Evolutionary conservation across 2,329 filamentous ascomycete species (phyloP).

Genomic region (Trichoderma afroharzianum): DNA sequence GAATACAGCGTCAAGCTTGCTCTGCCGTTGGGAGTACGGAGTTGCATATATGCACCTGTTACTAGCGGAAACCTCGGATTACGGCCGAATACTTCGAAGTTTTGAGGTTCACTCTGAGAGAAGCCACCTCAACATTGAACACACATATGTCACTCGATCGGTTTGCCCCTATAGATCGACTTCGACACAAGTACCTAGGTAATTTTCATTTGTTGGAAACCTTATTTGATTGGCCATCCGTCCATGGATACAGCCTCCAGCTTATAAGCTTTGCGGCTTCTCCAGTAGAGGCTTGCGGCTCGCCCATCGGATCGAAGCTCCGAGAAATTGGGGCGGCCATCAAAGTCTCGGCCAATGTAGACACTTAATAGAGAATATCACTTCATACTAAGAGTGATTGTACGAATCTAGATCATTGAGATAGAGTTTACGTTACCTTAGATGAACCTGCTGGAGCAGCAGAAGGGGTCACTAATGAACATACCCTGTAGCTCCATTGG

Average conservation of each 20-base stretch:
- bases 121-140: background rate
- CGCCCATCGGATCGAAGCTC: background rate
- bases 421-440: background rate
- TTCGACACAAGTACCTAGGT: too few relatives aligned
- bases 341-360: background rate
- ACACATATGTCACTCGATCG: background rate
- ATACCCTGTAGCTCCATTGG: background rate
- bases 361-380: background rate
- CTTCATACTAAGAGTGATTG: background rate
- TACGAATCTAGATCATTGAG: background rate
- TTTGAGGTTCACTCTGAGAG: background rate
- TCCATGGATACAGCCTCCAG: background rate
- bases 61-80: background rate
- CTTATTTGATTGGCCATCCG: background rate
- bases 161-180: background rate
- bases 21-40: constrained; percentile 43
- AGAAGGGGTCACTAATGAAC: background rate
- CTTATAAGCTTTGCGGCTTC: background rate
- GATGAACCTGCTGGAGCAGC: background rate
- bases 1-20: constrained; percentile 52
- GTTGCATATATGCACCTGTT: background rate
- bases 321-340: background rate
- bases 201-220: too few relatives aligned
- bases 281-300: background rate
- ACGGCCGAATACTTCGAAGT: background rate